Conservation (phyloP, 2,329 filamentous ascomycete genomes). For the Alternaria ethzedia region DNA sequence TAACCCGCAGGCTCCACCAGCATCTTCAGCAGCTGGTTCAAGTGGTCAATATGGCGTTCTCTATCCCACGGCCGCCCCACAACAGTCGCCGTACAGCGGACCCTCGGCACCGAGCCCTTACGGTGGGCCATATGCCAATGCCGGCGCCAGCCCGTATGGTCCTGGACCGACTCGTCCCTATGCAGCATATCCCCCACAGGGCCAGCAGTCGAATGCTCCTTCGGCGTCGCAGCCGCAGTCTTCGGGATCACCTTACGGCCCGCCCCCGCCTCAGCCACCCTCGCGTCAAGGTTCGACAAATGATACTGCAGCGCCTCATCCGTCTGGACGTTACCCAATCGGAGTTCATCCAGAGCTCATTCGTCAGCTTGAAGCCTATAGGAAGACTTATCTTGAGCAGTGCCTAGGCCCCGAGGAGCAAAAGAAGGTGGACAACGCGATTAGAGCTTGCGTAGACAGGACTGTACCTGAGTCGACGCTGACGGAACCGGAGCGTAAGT, state of each 20-base stretch:
- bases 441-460: slow-evolving; percentile 37
- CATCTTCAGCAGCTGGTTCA: slow-evolving; percentile 25
- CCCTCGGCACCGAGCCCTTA: slow-evolving; percentile 33
- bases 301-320: slow-evolving; percentile 20
- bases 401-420: slow-evolving; percentile 33
- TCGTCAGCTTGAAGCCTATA: slow-evolving; percentile 44
- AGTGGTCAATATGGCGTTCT: slow-evolving; percentile 46
- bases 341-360: slow-evolving; percentile 38
- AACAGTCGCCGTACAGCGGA: slow-evolving; percentile 25
- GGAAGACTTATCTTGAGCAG: slow-evolving; percentile 36
- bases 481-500: slow-evolving; percentile 28
- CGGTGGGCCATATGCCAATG: slow-evolving; percentile 37
- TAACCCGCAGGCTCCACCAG: slow-evolving; percentile 33
- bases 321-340: slow-evolving; percentile 39
- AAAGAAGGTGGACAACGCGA: slow-evolving; percentile 42
- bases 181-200: slow-evolving; percentile 32
- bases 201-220: slow-evolving; percentile 24
- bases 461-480: slow-evolving; percentile 32
- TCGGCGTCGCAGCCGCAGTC: slow-evolving; percentile 16
- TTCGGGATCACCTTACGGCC: slow-evolving; percentile 14
- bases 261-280: slow-evolving; percentile 16
- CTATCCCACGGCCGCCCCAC: slow-evolving; percentile 40
- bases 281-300: slow-evolving; percentile 8
- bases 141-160: slow-evolving; percentile 39
- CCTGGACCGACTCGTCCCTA: slow-evolving; percentile 34